Evolutionary conservation across 2,329 filamentous ascomycete genomes (phyloP), one percentile per base, ranked within the genome.

Genomic region (Aspergillus glaucus): DNA sequence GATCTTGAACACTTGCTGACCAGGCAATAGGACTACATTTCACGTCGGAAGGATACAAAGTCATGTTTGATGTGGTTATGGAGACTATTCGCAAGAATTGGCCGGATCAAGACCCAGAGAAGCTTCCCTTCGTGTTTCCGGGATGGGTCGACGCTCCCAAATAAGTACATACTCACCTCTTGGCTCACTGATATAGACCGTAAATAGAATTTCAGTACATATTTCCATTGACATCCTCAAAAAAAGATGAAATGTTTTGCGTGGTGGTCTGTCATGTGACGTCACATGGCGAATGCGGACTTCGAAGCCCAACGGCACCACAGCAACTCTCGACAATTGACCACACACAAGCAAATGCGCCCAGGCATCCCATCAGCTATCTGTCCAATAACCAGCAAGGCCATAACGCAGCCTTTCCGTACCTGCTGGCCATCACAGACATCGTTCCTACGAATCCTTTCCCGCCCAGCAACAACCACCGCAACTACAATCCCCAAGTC

Each of bases 21-120:
- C 22, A 12, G 9, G 17, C 39, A 48, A n/a, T 46, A 77, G 77
- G 79, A 5, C 66, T 85, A 43, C 82, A 86, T 65, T 74, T 85
- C 53, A 77, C 73, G 22, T 69, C 77, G 0, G 66, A 67, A 24
- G 82, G 78, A 3, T 85, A 85, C 56, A 63, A 74, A 28, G 62
- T 84, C 15, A 66, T 84, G 32, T 82, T 73, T 53, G 65, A 75
- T 5, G 75, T 79, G 55, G 54, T 83, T 32, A 74, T 79, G 64
- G 71, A 74, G 45, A 57, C 75, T 8, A 78, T 85, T 52, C 59
- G 62, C 41, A 56, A 67, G 43, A 66, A 71, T 24, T 80, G 77
- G 69, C 80, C 82, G 1, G 79, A 83, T 46, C 71, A 80, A 50
- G 60, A 67, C 24, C 79, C 80, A 1, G 75, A 76, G 37, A 68